These are phyloP conservation scores for Pichia phayaonensis DNA, from an alignment of 805 yeast genomes.

Conservation along the genomic window DNA sequence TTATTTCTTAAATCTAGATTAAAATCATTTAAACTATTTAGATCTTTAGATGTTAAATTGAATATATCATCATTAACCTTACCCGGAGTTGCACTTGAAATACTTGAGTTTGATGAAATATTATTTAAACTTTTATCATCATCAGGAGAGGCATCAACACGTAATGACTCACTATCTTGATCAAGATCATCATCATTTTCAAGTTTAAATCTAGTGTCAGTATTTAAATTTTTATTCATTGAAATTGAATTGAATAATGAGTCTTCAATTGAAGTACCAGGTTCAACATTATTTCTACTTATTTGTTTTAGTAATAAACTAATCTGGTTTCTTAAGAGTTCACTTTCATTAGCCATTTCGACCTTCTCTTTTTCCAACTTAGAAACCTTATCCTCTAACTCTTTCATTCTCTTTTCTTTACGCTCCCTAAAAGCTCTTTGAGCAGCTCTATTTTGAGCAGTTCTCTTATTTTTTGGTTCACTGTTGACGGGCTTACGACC, in stretches of 20 bases:
- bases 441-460: conserved; percentile 98
- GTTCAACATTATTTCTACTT: background rate
- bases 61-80: background rate
- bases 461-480: conserved; percentile 75
- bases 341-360: conserved; percentile 63
- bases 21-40: background rate
- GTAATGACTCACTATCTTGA: background rate
- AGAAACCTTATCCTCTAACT: conserved; percentile 71
- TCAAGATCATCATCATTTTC: background rate
- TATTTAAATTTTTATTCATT: background rate
- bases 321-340: conserved; percentile 69
- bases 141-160: conserved; percentile 2
- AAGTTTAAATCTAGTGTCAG: background rate
- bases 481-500: conserved; percentile 75
- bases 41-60: background rate
- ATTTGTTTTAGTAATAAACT: conserved; percentile 67
- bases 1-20: background rate
- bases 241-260: background rate
- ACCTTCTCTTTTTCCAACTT: conserved; percentile 64
- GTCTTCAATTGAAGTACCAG: background rate
- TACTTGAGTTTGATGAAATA: conserved; percentile 7
- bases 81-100: conserved; percentile 5
- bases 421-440: conserved; percentile 95
- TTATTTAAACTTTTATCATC: conserved; percentile 5
- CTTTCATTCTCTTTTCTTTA: conserved; percentile 80